phyloP scores from a whole-genome alignment of 176 grass and related monocot species.

The Triticum dicoccoides region DNA sequence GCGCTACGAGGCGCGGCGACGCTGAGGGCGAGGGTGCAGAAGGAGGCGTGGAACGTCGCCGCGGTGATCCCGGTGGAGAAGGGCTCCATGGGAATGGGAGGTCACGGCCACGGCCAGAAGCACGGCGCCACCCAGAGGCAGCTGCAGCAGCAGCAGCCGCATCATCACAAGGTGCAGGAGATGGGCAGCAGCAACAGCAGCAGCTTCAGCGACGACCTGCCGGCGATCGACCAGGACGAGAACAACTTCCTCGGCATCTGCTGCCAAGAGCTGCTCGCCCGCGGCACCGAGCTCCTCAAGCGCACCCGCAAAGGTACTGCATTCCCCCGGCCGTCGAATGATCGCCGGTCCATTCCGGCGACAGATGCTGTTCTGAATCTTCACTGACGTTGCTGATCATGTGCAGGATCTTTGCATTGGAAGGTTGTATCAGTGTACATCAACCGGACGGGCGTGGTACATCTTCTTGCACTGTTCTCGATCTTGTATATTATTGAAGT shows the following conservation, averaged over 20 bases:
- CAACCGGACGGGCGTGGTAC: conserved; percentile 67
- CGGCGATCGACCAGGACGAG: conserved; percentile 45
- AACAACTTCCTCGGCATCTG: conserved; percentile 81
- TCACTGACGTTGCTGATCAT: neutral
- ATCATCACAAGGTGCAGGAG: conserved; percentile 37
- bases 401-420: conserved; percentile 83
- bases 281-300: conserved; percentile 92
- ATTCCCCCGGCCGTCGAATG: neutral
- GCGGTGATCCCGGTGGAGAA: conserved; percentile 97
- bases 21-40: conserved; percentile 69
- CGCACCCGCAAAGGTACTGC: conserved; percentile 82
- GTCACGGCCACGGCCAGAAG: conserved; percentile 21
- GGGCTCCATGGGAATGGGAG: conserved; percentile 18
- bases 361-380: neutral
- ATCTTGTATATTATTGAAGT: neutral
- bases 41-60: conserved; percentile 81
- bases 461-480: neutral
- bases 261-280: conserved; percentile 82
- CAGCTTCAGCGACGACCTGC: conserved; percentile 61
- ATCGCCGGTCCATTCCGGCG: neutral
- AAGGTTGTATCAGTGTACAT: conserved; percentile 85
- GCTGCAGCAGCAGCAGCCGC: conserved; percentile 23
- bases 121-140: conserved; percentile 5
- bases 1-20: conserved; percentile 78
- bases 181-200: conserved; percentile 59